These are phyloP conservation scores for Podospora fimiseda DNA, from an alignment of 495 filamentous ascomycete species.

Conservation along the genomic window DNA sequence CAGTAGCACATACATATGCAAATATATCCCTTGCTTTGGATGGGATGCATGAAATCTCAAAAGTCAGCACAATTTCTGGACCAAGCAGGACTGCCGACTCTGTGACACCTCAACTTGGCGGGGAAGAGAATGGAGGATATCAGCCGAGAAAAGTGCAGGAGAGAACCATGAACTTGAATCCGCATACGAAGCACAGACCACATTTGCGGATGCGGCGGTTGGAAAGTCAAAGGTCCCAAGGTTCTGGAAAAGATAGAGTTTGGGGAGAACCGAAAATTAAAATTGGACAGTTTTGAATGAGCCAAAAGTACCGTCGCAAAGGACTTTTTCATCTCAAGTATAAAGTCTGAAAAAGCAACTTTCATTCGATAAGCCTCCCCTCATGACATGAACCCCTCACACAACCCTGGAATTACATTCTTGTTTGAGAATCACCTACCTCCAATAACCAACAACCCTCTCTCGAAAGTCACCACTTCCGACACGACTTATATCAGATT, in stretches of 20 bases:
- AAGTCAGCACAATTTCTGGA: background rate
- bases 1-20: background rate
- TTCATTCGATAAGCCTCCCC: background rate
- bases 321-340: too few relatives aligned
- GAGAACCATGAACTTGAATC: too few relatives aligned
- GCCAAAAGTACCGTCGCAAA: background rate
- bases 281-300: background rate
- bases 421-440: conserved; percentile 1
- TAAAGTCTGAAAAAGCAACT: background rate
- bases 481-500: background rate
- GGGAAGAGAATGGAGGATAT: background rate
- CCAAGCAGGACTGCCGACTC: background rate
- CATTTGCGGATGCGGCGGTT: too few relatives aligned
- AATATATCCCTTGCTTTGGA: background rate
- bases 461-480: background rate
- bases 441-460: background rate
- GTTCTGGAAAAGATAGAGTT: too few relatives aligned
- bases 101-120: background rate
- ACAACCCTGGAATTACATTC: background rate
- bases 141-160: background rate
- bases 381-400: background rate
- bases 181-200: background rate
- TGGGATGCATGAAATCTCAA: background rate
- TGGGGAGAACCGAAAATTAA: too few relatives aligned
- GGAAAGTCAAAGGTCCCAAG: too few relatives aligned